Conservation (phyloP, 2,329 filamentous ascomycete species). For the Aspergillus tubingensis region DNA sequence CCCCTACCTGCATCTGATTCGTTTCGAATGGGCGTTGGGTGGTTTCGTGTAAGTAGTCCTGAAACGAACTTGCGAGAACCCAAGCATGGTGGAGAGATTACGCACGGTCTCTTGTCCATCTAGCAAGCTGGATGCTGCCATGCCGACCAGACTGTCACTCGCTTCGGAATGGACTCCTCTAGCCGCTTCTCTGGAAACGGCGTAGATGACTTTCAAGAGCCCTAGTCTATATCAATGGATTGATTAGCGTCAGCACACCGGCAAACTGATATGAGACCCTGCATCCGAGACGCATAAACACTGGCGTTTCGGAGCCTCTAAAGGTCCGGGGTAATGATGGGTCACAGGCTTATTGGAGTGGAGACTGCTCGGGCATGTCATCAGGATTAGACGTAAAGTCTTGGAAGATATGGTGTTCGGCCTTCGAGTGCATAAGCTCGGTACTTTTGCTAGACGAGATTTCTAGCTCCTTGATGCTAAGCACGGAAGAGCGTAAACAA, state of each 20-base stretch:
- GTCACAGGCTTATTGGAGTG: not conserved
- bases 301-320: not conserved
- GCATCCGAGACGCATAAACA: not conserved
- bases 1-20: not conserved
- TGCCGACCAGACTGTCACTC: no score
- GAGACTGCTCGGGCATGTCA: not conserved
- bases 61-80: no score
- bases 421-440: no score
- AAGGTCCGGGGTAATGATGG: not conserved
- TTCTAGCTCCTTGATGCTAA: no score
- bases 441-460: no score
- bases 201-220: not conserved
- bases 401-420: not conserved
- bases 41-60: no score
- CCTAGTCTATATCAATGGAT: not conserved
- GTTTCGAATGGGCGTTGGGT: not conserved
- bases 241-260: not conserved
- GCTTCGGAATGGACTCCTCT: not conserved
- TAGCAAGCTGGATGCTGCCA: no score
- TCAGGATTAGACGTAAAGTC: not conserved
- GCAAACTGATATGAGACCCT: not conserved
- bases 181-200: not conserved
- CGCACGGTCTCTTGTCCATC: no score
- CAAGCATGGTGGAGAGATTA: no score
- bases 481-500: no score